A percentile compares a stretch with the other conserved stretches of the same genome.
phyloP scores from a whole-genome alignment of 2,329 filamentous ascomycete species.

The Aspergillus tubingensis region DNA sequence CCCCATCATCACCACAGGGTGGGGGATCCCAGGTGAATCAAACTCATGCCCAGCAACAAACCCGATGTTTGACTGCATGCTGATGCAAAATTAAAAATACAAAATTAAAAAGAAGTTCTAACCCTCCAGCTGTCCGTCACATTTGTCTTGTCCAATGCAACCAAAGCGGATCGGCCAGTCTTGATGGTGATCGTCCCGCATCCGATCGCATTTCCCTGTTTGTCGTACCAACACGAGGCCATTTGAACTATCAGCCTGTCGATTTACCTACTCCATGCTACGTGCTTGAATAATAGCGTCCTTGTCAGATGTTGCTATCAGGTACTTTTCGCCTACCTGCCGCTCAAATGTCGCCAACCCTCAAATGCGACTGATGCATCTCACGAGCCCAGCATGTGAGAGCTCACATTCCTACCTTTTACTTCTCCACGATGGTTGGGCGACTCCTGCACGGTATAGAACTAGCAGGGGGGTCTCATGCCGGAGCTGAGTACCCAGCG shows the following conservation, averaged over 20 bases:
- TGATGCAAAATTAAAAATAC: background rate
- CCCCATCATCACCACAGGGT: background rate
- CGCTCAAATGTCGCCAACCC: background rate
- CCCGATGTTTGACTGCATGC: background rate
- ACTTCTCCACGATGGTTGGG: background rate
- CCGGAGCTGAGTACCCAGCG: background rate
- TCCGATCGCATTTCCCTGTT: slow-evolving; percentile 8
- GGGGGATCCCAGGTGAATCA: background rate
- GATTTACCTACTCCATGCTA: background rate
- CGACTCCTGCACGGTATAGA: background rate
- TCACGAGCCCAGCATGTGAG: background rate
- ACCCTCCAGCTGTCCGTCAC: background rate
- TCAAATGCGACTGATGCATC: background rate
- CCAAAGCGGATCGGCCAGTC: background rate
- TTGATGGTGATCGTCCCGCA: background rate
- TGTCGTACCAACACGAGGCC: slow-evolving; percentile 10
- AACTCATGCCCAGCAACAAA: background rate
- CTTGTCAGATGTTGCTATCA: background rate
- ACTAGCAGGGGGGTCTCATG: background rate
- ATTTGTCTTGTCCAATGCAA: background rate
- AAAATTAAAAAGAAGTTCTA: too few relatives aligned
- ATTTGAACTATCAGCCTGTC: background rate
- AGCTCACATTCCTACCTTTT: slow-evolving; percentile 4
- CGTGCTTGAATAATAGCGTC: background rate
- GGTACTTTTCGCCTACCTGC: background rate